Conservation (phyloP, 768 basidiomycete species). For the Lactarius akahatsu region DNA sequence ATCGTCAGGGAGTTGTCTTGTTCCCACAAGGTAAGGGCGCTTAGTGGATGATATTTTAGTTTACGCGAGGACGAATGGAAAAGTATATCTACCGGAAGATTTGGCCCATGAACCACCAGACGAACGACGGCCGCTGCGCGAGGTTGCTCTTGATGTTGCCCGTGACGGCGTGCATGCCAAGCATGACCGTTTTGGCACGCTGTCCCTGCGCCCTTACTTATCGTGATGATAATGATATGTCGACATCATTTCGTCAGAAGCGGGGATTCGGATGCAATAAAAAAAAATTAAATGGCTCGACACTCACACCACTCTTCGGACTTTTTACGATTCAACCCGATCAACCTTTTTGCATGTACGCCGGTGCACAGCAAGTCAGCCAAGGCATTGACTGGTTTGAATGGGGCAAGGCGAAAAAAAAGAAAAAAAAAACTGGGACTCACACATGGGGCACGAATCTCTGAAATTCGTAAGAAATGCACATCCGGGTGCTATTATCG, state of each 20-base stretch:
- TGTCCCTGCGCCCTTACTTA: slow-evolving; percentile 31
- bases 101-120: slow-evolving; percentile 75
- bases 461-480: slow-evolving; percentile 67
- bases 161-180: slow-evolving; percentile 56
- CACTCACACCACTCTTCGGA: slow-evolving; percentile 67
- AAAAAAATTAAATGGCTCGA: neutral
- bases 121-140: slow-evolving; percentile 58
- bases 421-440: slow-evolving; percentile 44
- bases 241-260: slow-evolving; percentile 6
- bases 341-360: slow-evolving; percentile 36
- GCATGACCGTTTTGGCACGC: slow-evolving; percentile 55
- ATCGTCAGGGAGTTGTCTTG: slow-evolving; percentile 54
- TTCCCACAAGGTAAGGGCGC: slow-evolving; percentile 56
- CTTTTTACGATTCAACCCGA: slow-evolving; percentile 44
- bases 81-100: slow-evolving; percentile 46
- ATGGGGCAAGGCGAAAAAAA: slow-evolving; percentile 36
- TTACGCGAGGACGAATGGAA: slow-evolving; percentile 4
- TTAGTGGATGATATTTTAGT: slow-evolving; percentile 28
- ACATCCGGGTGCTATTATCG: slow-evolving; percentile 59
- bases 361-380: neutral
- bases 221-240: neutral
- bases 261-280: slow-evolving; percentile 24
- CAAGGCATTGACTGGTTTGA: neutral
- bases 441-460: slow-evolving; percentile 59
- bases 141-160: slow-evolving; percentile 47